Evolutionary conservation across 208 protist genomes (phyloP).

Genomic region (Acanthamoeba sp.): DNA sequence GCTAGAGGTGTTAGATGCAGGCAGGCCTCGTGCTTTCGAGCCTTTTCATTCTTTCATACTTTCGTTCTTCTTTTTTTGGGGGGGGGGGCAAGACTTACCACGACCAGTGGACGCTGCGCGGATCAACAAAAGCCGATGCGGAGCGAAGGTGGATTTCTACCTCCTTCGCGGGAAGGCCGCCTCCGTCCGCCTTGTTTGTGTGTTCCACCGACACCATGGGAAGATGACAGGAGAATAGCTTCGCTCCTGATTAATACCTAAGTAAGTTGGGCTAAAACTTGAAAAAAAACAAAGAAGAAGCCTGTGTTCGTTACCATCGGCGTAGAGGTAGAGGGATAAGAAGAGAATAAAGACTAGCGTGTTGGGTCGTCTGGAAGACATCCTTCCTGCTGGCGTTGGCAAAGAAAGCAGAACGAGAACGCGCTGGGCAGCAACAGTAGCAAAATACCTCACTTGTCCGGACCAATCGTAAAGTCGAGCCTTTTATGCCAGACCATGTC

Average conservation of each 20-base stretch:
- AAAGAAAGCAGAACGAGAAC: too few relatives aligned
- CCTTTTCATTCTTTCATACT: not conserved
- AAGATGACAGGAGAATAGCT: not conserved
- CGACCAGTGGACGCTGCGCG: conserved; percentile 12
- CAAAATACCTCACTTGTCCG: too few relatives aligned
- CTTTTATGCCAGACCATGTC: too few relatives aligned
- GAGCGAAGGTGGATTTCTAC: not conserved
- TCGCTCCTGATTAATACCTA: not conserved
- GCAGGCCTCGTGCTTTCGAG: not conserved
- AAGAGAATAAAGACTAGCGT: not conserved
- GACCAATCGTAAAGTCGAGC: too few relatives aligned
- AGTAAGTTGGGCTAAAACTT: not conserved
- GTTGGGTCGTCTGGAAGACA: too few relatives aligned
- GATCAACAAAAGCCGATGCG: not conserved
- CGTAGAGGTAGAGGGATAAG: not conserved
- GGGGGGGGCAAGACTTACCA: not conserved
- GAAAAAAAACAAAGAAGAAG: not conserved
- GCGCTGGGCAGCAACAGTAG: too few relatives aligned
- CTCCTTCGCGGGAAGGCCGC: not conserved
- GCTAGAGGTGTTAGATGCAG: not conserved
- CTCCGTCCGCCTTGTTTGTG: not conserved
- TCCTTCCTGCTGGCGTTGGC: too few relatives aligned
- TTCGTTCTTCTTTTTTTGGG: not conserved
- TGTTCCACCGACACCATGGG: not conserved
- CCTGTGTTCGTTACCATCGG: not conserved